Evolutionary conservation across 352 stramenopile species (phyloP).

Genomic region (Globisporangium barbulae): DNA sequence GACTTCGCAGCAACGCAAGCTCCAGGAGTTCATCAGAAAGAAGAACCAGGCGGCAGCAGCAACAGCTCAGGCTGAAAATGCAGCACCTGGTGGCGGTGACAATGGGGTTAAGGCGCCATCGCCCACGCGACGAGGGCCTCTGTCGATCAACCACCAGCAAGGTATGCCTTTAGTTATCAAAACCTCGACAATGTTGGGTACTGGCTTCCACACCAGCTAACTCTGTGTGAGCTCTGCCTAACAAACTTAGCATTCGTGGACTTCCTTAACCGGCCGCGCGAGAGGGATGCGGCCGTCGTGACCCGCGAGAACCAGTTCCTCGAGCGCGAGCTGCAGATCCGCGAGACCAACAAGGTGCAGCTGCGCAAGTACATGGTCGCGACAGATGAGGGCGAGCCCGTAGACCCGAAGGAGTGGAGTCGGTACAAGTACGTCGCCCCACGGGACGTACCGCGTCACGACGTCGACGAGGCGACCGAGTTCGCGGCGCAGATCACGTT

Average conservation of each 20-base stretch:
- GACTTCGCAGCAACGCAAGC: conserved; percentile 34
- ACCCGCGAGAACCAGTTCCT: conserved; percentile 54
- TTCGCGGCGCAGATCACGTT: conserved; percentile 48
- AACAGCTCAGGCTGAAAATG: neutral
- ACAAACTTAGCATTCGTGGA: conserved; percentile 28
- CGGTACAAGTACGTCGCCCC: conserved; percentile 51
- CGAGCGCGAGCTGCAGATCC: conserved; percentile 49
- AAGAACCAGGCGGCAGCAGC: neutral
- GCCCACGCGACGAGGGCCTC: conserved; percentile 28
- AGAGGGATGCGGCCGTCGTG: conserved; percentile 36
- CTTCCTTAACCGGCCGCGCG: conserved; percentile 41
- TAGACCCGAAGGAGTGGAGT: conserved; percentile 63
- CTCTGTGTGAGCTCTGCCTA: neutral
- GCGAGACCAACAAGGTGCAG: conserved; percentile 54
- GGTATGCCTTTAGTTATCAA: conserved; percentile 14
- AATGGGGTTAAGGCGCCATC: neutral
- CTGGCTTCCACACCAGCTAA: neutral
- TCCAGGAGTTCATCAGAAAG: conserved; percentile 32
- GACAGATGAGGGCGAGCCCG: conserved; percentile 47
- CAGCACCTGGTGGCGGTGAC: neutral
- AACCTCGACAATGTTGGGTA: no score
- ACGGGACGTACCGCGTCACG: conserved; percentile 34
- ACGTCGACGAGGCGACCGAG: conserved; percentile 50
- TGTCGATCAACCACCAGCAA: conserved; percentile 53
- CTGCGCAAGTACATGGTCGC: conserved; percentile 71